These are phyloP conservation scores for Calonectria pseudoreteaudii DNA, from an alignment of 2,329 filamentous ascomycete species.

Conservation along the genomic window DNA sequence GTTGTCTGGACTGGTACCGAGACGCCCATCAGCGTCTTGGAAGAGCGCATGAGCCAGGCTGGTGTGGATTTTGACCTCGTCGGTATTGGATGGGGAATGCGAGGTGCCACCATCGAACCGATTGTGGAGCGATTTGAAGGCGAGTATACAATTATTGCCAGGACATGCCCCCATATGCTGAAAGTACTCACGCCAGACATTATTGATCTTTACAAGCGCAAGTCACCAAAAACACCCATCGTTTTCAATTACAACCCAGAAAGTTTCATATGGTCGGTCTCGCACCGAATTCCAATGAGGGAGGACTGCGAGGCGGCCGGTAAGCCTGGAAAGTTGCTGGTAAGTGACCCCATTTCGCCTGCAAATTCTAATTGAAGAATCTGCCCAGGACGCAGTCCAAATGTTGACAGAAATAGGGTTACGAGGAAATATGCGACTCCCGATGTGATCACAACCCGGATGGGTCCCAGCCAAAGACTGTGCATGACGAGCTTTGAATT, in stretches of 20 bases:
- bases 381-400: not conserved
- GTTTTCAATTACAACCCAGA: not conserved
- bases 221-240: not conserved
- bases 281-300: not conserved
- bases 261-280: not conserved
- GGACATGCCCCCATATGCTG: not conserved
- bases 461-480: not conserved
- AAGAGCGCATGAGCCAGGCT: not conserved
- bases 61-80: not conserved
- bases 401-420: not conserved
- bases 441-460: not conserved
- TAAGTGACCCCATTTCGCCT: not conserved
- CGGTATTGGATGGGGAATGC: not conserved
- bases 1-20: not conserved
- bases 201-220: not conserved
- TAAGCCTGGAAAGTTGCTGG: not conserved
- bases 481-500: not conserved
- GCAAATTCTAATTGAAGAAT: not conserved
- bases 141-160: not conserved
- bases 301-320: not conserved
- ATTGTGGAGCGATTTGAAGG: conserved; percentile 1
- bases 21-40: not conserved
- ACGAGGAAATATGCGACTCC: not conserved
- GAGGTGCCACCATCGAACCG: not conserved
- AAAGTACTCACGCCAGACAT: not conserved